Base-by-base conservation (phyloP, 1,139 yeast species). In the Williopsis jadinii region DNA sequence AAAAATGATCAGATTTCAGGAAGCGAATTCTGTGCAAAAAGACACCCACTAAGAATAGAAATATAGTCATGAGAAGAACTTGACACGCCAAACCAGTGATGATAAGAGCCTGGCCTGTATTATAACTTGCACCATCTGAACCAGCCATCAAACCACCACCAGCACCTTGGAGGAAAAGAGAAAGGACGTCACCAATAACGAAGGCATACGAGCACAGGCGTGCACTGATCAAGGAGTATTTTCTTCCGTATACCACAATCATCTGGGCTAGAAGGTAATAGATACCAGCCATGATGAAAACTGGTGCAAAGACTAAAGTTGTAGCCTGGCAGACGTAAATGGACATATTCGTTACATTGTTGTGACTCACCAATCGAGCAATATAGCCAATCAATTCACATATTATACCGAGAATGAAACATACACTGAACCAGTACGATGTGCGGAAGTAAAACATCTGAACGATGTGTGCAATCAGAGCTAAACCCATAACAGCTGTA, bases 231-330 rank as follows among this genome's bases (percentile, higher is more conserved):
- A 73, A 56, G 1, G 92, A 77, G 53, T 66, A 80, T 34, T 68
- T 61, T 38, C 75, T 66, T 6, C 95, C 95, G 59, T 77, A 84
- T 8, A 84, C 66, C 39, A 83, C 77, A 37, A 84, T 77, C 47
- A 83, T 53, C 60, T 85, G 86, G 6, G 88, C 94, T 53, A 87
- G 70, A 39, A 82, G 64, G 55, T 77, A 84, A 61, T 88, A 88
- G 9, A 88, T 70, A 6, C 95, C 96, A 5, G 84, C 97, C 87
- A 86, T 84, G 40, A 85, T 70, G 59, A 90, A 86, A 5, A 92
- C 92, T 0, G 97, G 96, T 0, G 88, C 92, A 40, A 87, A 66
- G 0, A 95, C 86, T 47, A 87, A 66, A 44, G 82, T 66, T 41
- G 82, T 75, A 49, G 80, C 75, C 60, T 88, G 95, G 47, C 80